Base-by-base conservation (phyloP, 176 grass and related monocot species). In the Alloteropsis semialata region DNA sequence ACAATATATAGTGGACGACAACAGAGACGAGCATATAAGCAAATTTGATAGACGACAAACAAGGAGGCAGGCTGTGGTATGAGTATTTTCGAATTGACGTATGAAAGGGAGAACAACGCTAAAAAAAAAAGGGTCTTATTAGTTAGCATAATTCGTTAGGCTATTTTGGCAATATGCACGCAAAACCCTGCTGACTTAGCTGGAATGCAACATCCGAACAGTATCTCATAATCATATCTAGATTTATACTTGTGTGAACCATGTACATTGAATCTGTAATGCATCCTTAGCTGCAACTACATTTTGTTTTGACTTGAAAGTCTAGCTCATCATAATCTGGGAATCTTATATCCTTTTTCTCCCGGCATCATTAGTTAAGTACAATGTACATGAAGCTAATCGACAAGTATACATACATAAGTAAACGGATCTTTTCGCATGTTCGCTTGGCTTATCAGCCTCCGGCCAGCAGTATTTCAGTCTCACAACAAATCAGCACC, bases 31-130 rank as follows among this genome's bases (percentile, higher is more conserved):
- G 41, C 61, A 39, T 43, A 71, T 43, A 71, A 69, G 27, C 25
- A 83, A 46, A 72, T 55, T 82, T 18, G 32, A 27, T 53, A 70
- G 53, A 87, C 42, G 51, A 82, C 79, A 77, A 82, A 10, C 19
- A 29, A 60, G 38, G 53, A 78, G 39, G 14, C 59, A 57, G 54
- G 54, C 44, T 33, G 42, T 21, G 30, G 34, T 67, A 42, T 37
- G 59, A 57, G 43, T 67, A 57, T 74, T 72, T 27, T 56, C 39
- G 30, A 54, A 70, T 69, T 70, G 24, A 81, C 39, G 11, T 53
- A 28, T 80, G 25, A 15, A 71, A 24, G 6, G 65, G 3, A 70
- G 24, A 41, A 29, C 65, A 32, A 37, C 8, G 14, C 62, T 68
- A 67, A 8, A 67, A 8, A 67, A 27, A n/a, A n/a, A 18, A 69